These are phyloP conservation scores for Botrytis elliptica DNA, from an alignment of 2,329 filamentous ascomycete genomes.

Conservation along the genomic window DNA sequence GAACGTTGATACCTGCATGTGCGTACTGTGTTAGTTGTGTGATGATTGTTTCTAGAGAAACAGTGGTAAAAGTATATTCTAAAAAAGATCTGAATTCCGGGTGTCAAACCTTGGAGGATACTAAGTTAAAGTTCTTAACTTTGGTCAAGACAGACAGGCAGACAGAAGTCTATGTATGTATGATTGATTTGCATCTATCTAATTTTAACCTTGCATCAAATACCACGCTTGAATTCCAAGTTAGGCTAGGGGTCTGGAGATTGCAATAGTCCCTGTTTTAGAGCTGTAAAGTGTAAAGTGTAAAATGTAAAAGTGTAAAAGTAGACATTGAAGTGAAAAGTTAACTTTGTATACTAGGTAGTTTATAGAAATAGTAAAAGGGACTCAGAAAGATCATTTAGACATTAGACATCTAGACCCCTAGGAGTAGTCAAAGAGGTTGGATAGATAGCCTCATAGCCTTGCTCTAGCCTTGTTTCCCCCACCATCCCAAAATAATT, in stretches of 20 bases:
- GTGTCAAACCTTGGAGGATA: background rate
- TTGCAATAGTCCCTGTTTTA: background rate
- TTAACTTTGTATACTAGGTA: background rate
- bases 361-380: background rate
- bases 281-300: background rate
- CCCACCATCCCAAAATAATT: background rate
- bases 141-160: background rate
- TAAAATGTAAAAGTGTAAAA: background rate
- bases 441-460: background rate
- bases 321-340: background rate
- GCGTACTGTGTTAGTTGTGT: background rate
- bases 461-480: background rate
- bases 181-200: background rate
- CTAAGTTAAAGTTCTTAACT: background rate
- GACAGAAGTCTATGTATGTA: background rate
- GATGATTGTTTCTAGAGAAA: background rate
- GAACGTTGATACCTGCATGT: background rate
- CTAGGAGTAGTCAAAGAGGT: background rate
- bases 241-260: background rate
- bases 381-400: background rate
- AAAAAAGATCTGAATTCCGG: background rate
- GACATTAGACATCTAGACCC: background rate
- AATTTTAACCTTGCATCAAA: background rate
- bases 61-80: background rate
- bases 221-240: background rate